Conservation (phyloP, 345 rosid genomes). For the Linum usitatissimum region DNA sequence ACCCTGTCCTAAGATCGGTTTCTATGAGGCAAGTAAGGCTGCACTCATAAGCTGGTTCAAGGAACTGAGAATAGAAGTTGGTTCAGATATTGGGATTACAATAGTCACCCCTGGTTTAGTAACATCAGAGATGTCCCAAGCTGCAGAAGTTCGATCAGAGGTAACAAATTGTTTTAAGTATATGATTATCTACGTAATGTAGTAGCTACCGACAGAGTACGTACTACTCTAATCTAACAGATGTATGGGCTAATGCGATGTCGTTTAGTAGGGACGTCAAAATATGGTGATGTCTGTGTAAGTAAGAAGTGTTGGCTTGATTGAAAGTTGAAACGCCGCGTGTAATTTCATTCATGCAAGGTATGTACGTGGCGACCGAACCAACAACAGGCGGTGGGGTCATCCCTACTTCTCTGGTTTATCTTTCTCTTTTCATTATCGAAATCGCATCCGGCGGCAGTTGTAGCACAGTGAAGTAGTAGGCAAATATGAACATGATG, state of each 20-base stretch:
- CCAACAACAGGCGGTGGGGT: not conserved
- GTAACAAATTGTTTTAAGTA: not conserved
- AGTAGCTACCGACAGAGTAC: too few species aligned
- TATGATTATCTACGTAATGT: too few species aligned
- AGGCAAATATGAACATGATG: not conserved
- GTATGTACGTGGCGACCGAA: not conserved
- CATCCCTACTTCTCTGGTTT: too few species aligned
- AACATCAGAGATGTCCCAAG: constrained; percentile 42
- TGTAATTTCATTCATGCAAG: not conserved
- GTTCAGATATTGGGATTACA: constrained; percentile 31
- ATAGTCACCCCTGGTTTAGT: constrained; percentile 51
- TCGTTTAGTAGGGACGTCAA: not conserved
- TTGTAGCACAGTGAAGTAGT: too few species aligned
- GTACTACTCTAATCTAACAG: too few species aligned
- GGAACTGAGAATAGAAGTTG: constrained; percentile 49
- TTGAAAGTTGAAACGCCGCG: not conserved
- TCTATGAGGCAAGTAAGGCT: constrained; percentile 72
- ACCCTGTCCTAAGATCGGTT: constrained; percentile 34
- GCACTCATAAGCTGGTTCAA: constrained; percentile 42
- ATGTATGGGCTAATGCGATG: not conserved
- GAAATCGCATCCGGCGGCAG: too few species aligned
- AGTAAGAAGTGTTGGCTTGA: too few species aligned
- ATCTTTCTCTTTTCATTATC: too few species aligned
- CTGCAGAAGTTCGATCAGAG: not conserved
- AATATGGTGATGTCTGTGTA: not conserved